Base-by-base conservation (phyloP, 768 basidiomycete genomes). In the Trametes sanguinea region DNA sequence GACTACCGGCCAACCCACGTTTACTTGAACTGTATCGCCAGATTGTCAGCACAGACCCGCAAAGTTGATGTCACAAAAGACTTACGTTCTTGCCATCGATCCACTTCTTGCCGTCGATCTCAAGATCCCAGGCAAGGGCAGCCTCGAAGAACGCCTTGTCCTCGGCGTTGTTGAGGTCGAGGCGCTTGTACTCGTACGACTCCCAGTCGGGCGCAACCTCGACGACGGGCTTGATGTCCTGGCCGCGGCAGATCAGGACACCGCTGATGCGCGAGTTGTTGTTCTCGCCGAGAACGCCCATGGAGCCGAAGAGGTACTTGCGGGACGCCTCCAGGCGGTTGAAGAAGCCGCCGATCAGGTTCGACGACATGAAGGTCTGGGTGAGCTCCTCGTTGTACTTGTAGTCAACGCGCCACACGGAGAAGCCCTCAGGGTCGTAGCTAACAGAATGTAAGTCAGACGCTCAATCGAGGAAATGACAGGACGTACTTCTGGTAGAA, bases 371-470 rank as follows among this genome's bases (percentile, higher is more conserved):
- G 85, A 93, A 98, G 54, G 84, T 84, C 76, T 87, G 86, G 22
- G 94, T 94, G 65, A 98, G 87, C 76, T 97, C 95, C 22, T 87
- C 81, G 78, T 92, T 92, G 86, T 96, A 98, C 81, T 96, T 97
- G 88, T 92, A 99, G 80, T 94, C 92, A 57, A 94, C 87, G 60
- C 91, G 84, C 91, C 92, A 95, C 73, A 87, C 76, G 65, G 94
- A 95, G 87, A 86, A 97, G 30, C 95, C 94, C 63, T 87, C 85
- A 67, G 83, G 78, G 81, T 98, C 95, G 76, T 85, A 92, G 81
- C 94, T 95, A 30, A 10, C 5, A 1, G 32, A 6, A 22, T 22
- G 60, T 71, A 42, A 71, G 56, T 39, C 32, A 10, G 9, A 2
- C 13, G 30, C 0, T 27, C 53, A 44, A 55, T 50, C 8, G 37